Conservation (phyloP, 1,284 basidiomycete species). For the Pseudozyma tsukubaensis region DNA sequence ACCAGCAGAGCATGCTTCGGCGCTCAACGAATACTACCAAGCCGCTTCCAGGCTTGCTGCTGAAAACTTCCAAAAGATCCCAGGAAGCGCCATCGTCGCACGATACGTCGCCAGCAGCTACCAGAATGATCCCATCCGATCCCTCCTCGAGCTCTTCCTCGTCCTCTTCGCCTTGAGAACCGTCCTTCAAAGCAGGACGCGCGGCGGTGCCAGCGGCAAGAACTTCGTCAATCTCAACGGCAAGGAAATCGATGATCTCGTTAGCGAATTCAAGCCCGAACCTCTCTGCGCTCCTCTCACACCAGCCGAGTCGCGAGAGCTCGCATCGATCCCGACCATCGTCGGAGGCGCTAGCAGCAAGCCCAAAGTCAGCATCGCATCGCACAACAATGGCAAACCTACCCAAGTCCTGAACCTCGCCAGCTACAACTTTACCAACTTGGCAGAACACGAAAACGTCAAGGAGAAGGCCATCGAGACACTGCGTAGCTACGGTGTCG, state of each 20-base stretch:
- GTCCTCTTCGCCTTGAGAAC: slow-evolving; percentile 86
- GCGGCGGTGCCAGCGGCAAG: slow-evolving; percentile 84
- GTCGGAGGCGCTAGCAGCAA: slow-evolving; percentile 78
- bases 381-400: slow-evolving; percentile 72
- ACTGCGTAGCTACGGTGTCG: slow-evolving; percentile 91
- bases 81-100: slow-evolving; percentile 87
- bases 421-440: slow-evolving; percentile 90
- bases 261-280: slow-evolving; percentile 93
- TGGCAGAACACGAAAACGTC: slow-evolving; percentile 87
- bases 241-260: slow-evolving; percentile 97
- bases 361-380: slow-evolving; percentile 81
- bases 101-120: slow-evolving; percentile 85
- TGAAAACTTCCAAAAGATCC: slow-evolving; percentile 72
- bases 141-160: slow-evolving; percentile 88
- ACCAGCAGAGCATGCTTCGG: slow-evolving; percentile 26
- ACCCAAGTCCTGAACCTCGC: slow-evolving; percentile 89
- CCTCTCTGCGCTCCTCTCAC: slow-evolving; percentile 79
- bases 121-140: slow-evolving; percentile 85
- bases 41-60: slow-evolving; percentile 15
- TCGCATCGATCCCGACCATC: slow-evolving; percentile 81
- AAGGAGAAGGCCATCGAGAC: slow-evolving; percentile 87
- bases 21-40: slow-evolving; percentile 38
- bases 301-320: slow-evolving; percentile 76
- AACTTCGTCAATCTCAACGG: slow-evolving; percentile 88
- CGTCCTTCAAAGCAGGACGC: slow-evolving; percentile 85